Conservation (phyloP, 768 basidiomycete genomes). For the Epithele typhae region DNA sequence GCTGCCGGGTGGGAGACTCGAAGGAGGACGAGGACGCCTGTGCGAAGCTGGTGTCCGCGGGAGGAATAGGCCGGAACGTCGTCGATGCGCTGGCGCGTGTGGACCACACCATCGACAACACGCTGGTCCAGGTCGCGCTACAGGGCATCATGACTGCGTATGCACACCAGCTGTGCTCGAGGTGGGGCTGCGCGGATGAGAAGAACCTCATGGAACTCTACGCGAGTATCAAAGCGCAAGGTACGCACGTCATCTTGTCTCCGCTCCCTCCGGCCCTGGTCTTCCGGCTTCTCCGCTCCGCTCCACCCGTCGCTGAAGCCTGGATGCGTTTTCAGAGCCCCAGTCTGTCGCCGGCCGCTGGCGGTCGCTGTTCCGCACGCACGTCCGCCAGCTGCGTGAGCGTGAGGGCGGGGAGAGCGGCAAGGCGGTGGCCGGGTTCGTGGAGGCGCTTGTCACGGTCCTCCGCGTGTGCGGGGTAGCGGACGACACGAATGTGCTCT, state of each 20-base stretch:
- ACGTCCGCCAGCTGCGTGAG: background rate
- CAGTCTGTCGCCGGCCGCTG: conserved; percentile 13
- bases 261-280: no score
- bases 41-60: no score
- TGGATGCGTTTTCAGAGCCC: background rate
- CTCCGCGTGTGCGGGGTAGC: conserved; percentile 3
- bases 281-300: no score
- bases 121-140: conserved; percentile 12
- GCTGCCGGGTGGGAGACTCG: background rate
- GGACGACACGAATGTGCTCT: background rate
- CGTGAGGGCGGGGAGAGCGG: background rate
- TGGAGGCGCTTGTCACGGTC: background rate
- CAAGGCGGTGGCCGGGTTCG: background rate
- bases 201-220: conserved; percentile 1
- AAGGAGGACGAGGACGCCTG: no score
- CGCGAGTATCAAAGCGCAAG: background rate
- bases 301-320: no score
- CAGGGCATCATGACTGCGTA: conserved; percentile 4
- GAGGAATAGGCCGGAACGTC: no score
- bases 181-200: background rate
- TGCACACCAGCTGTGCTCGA: conserved; percentile 9
- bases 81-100: no score
- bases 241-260: background rate
- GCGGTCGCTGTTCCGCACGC: conserved; percentile 10
- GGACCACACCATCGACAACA: background rate